phyloP scores from a whole-genome alignment of 2,329 filamentous ascomycete species.

The Sporothrix curviconia region DNA sequence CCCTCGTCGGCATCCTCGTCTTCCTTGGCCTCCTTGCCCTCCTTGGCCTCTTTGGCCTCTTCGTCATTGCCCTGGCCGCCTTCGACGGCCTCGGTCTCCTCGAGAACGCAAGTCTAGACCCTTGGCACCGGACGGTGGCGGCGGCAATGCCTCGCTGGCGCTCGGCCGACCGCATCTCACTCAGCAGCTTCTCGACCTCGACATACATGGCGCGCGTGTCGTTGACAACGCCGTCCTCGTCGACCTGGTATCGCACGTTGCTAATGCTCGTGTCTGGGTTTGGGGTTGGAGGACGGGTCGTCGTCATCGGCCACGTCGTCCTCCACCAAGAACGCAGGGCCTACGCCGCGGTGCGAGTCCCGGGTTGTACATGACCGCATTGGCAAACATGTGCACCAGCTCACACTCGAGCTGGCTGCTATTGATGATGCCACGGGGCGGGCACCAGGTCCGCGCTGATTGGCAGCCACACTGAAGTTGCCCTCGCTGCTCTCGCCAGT shows the following conservation, averaged over 20 bases:
- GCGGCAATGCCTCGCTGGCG: conserved; percentile 40
- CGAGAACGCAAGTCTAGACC: conserved; percentile 12
- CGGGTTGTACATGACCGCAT: conserved; percentile 97
- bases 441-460: conserved; percentile 70
- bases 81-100: conserved; percentile 14
- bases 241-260: conserved; percentile 54
- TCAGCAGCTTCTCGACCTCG: conserved; percentile 73
- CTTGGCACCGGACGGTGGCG: conserved; percentile 24
- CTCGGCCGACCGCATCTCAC: conserved; percentile 69
- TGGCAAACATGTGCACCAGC: conserved; percentile 92
- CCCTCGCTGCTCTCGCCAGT: conserved; percentile 31
- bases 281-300: not conserved
- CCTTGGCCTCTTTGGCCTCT: too few relatives aligned
- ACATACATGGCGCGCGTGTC: conserved; percentile 86
- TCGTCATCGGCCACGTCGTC: conserved; percentile 33
- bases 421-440: conserved; percentile 87
- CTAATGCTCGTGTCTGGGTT: conserved; percentile 35
- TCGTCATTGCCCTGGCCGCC: conserved; percentile 6
- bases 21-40: not conserved
- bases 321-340: conserved; percentile 50
- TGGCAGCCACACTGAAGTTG: conserved; percentile 51
- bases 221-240: conserved; percentile 80
- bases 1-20: conserved; percentile 13
- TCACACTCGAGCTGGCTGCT: conserved; percentile 88
- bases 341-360: conserved; percentile 68